These are phyloP conservation scores for Francoa sonchifolia DNA, from an alignment of 441 rosid genomes.

Conservation along the genomic window DNA sequence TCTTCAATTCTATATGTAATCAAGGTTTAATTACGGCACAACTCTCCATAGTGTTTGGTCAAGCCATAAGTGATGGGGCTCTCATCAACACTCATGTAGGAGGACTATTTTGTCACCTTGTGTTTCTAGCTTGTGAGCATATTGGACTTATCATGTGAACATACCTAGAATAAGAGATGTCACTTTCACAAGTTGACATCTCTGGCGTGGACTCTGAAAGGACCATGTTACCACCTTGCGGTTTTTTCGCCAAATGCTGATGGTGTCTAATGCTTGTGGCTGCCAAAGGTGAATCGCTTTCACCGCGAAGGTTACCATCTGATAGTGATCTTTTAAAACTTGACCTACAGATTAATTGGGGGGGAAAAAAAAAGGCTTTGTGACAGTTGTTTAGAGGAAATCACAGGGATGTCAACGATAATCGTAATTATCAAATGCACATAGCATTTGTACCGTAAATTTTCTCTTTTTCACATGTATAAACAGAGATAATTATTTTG, in stretches of 20 bases:
- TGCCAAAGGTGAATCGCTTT: constrained; percentile 29
- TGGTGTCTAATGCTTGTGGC: constrained; percentile 23
- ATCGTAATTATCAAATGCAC: too few relatives aligned
- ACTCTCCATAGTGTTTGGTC: too few relatives aligned
- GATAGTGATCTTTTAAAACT: constrained; percentile 74
- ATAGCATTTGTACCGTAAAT: too few relatives aligned
- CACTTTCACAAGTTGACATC: constrained; percentile 46
- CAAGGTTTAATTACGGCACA: too few relatives aligned
- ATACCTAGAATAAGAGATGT: constrained; percentile 44
- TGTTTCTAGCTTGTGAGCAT: too few relatives aligned
- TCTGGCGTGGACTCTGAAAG: constrained; percentile 66
- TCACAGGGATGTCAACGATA: too few relatives aligned
- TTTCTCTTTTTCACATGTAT: too few relatives aligned
- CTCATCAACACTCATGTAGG: too few relatives aligned
- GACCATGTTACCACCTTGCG: constrained; percentile 26
- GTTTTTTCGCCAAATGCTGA: constrained; percentile 24
- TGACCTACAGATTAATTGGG: constrained; percentile 34
- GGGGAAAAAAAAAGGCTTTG: constrained; percentile 2
- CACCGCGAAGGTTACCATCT: constrained; percentile 62
- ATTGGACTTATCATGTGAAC: not conserved
- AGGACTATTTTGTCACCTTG: too few relatives aligned
- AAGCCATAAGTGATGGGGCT: too few relatives aligned
- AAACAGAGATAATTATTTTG: too few relatives aligned
- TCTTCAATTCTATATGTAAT: too few relatives aligned
- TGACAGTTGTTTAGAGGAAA: constrained; percentile 7